A percentile compares a stretch with the other conserved stretches of the same genome.
These are phyloP conservation scores for Paecilomyces dactylethromorphus DNA, from an alignment of 2,329 filamentous ascomycete species.

Conservation along the genomic window DNA sequence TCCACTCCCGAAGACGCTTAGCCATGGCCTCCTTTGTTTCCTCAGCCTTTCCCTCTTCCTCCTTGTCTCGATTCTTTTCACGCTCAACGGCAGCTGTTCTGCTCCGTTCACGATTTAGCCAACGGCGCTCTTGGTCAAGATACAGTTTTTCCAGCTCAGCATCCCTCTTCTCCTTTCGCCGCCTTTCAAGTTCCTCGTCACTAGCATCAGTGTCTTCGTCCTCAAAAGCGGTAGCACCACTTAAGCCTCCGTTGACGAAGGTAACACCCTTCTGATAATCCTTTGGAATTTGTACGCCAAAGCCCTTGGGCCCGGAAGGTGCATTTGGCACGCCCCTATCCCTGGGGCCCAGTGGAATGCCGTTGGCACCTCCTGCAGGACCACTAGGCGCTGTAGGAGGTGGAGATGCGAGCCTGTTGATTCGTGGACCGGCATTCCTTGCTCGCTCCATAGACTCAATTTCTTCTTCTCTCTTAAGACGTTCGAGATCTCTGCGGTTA, in stretches of 20 bases:
- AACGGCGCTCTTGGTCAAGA: constrained; percentile 78
- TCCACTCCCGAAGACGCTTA: constrained; percentile 70
- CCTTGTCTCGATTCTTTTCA: constrained; percentile 71
- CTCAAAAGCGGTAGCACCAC: constrained; percentile 57
- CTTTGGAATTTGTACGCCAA: constrained; percentile 56
- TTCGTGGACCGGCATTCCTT: constrained; percentile 58
- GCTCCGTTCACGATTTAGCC: constrained; percentile 82
- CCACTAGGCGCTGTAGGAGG: constrained; percentile 57
- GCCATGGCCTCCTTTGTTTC: constrained; percentile 61
- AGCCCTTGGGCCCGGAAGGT: constrained; percentile 63
- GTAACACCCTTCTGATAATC: constrained; percentile 71
- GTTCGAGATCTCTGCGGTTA: constrained; percentile 79
- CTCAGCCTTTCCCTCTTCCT: constrained; percentile 61
- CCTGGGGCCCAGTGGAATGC: constrained; percentile 68
- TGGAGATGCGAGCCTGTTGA: constrained; percentile 66
- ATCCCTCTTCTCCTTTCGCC: constrained; percentile 63
- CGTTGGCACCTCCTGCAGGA: constrained; percentile 60
- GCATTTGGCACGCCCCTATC: constrained; percentile 64
- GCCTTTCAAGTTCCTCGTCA: constrained; percentile 74
- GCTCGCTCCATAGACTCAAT: constrained; percentile 79
- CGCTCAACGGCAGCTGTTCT: constrained; percentile 78
- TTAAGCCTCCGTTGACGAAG: constrained; percentile 76
- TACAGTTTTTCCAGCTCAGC: constrained; percentile 74
- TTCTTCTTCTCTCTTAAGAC: constrained; percentile 82
- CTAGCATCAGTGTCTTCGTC: constrained; percentile 84